Percentiles rank a stretch among this genome's conserved stretches.
Evolutionary conservation across 108 stramenopile genomes (phyloP).

Genomic region (Epithemia pelagica): DNA sequence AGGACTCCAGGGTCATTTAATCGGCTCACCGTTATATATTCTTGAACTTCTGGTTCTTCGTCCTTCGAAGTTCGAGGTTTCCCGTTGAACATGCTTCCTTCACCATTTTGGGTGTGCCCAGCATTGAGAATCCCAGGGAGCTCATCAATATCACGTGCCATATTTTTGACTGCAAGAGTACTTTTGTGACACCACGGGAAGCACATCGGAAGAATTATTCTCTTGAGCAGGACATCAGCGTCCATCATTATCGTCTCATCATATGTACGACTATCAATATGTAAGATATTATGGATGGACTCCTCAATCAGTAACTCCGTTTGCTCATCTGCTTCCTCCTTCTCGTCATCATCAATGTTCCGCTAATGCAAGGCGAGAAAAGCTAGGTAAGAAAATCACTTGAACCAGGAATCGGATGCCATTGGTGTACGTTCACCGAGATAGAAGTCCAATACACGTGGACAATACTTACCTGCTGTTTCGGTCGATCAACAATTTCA

Average conservation of each 20-base stretch:
- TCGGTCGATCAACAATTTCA: no score
- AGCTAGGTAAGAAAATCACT: no score
- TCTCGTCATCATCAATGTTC: neutral
- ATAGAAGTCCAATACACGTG: no score
- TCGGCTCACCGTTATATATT: neutral
- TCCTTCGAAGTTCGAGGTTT: neutral
- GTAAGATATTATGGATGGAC: neutral
- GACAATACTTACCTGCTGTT: no score
- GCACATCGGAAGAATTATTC: constrained; percentile 27
- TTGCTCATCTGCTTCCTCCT: neutral
- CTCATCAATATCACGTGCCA: constrained; percentile 77
- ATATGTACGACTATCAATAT: constrained; percentile 24
- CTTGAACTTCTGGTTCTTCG: neutral
- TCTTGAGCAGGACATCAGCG: constrained; percentile 20
- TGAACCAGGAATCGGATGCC: no score
- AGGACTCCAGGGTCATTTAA: neutral
- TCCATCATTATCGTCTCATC: constrained; percentile 19
- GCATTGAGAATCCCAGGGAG: constrained; percentile 32
- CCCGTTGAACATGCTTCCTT: neutral
- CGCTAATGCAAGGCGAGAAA: no score
- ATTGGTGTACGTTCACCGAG: no score
- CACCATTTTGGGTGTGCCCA: neutral
- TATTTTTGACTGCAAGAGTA: constrained; percentile 37
- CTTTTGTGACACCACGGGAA: constrained; percentile 39
- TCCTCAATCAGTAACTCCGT: neutral